A percentile compares a stretch with the other conserved stretches of the same genome.
phyloP scores from a whole-genome alignment of 208 protist genomes.

The Strigomonas galati region DNA sequence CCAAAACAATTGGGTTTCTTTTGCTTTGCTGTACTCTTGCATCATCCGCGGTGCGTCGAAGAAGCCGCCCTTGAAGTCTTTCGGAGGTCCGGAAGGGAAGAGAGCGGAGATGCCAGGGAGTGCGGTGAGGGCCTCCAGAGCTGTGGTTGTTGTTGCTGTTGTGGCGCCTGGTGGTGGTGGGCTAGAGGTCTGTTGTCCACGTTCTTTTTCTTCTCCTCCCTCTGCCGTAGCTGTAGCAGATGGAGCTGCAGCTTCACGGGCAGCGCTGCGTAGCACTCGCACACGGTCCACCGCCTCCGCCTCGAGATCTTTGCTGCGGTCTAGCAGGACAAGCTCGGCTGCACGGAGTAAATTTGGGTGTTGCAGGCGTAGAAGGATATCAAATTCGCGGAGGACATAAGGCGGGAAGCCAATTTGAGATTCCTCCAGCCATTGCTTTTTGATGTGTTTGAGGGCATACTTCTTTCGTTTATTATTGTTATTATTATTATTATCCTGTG shows the following conservation, averaged over 20 bases:
- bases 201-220: too few species aligned
- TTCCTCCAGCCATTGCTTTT: conserved; percentile 69
- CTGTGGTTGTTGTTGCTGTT: neutral
- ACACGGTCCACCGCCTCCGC: too few species aligned
- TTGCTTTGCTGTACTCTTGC: too few species aligned
- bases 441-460: conserved; percentile 82
- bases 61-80: neutral
- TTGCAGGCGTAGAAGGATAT: conserved; percentile 65
- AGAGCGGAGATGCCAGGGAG: neutral
- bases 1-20: too few species aligned
- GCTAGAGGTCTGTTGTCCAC: neutral
- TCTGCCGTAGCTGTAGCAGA: too few species aligned
- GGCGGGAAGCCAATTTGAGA: conserved; percentile 77
- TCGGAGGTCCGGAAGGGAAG: neutral
- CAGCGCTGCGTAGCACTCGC: too few species aligned
- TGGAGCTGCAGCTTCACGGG: too few species aligned
- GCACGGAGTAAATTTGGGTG: conserved; percentile 79
- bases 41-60: too few species aligned
- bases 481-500: neutral
- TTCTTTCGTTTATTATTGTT: conserved; percentile 15
- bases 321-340: conserved; percentile 43
- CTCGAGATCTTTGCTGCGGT: too few species aligned
- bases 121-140: neutral
- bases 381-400: conserved; percentile 83
- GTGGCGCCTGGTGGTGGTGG: too few species aligned